These are phyloP conservation scores for Macrophomina tecta DNA, from an alignment of 2,329 filamentous ascomycete genomes.

Conservation along the genomic window DNA sequence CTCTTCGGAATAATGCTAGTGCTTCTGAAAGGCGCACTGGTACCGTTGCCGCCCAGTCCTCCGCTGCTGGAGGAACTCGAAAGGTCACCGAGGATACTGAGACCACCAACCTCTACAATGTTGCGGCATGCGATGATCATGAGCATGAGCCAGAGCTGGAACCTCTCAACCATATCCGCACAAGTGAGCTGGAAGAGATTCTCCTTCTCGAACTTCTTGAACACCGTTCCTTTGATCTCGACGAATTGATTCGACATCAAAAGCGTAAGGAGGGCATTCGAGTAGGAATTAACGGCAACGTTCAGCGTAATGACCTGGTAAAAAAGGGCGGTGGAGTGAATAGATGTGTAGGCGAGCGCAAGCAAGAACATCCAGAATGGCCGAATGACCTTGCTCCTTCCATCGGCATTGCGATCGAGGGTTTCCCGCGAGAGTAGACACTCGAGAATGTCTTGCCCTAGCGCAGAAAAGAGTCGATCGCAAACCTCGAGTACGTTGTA, in stretches of 20 bases:
- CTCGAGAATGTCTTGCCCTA: conserved; percentile 95
- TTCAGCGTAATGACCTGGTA: conserved; percentile 98
- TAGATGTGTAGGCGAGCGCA: conserved; percentile 83
- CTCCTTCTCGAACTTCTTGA: conserved; percentile 98
- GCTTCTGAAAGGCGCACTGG: conserved; percentile 64
- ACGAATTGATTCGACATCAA: conserved; percentile 98
- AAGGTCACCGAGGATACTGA: conserved; percentile 60
- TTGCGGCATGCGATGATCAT: conserved; percentile 96
- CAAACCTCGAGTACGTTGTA: conserved; percentile 96
- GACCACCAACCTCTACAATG: conserved; percentile 89
- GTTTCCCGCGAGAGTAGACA: conserved; percentile 94
- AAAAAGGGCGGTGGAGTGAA: conserved; percentile 87
- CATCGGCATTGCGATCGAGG: conserved; percentile 82
- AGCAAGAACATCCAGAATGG: conserved; percentile 92
- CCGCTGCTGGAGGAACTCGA: conserved; percentile 35
- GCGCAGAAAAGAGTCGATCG: conserved; percentile 85
- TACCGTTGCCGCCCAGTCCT: conserved; percentile 51
- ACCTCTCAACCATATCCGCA: conserved; percentile 94
- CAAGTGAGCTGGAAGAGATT: conserved; percentile 96
- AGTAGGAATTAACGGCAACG: conserved; percentile 98
- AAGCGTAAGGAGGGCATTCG: conserved; percentile 89
- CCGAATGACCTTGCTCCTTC: conserved; percentile 86
- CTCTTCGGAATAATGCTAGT: conserved; percentile 84
- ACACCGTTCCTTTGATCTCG: conserved; percentile 97
- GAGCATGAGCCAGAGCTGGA: conserved; percentile 97